A percentile compares a stretch with the other conserved stretches of the same genome.
Conservation (phyloP, 1,284 basidiomycete genomes). For the Pholiota adiposa region DNA sequence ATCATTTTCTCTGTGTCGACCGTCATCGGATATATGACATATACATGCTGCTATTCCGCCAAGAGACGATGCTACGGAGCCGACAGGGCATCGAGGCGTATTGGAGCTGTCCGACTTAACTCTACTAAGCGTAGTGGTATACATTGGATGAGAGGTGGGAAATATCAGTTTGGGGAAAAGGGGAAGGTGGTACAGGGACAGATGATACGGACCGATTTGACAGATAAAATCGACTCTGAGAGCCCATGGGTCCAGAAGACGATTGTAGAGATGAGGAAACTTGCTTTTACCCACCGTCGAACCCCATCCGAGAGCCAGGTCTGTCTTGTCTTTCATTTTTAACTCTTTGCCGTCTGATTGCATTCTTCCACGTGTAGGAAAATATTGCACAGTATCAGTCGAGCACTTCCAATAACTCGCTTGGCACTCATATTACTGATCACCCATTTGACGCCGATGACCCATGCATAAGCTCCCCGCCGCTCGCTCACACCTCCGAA, state of each 20-base stretch:
- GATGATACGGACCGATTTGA: background rate
- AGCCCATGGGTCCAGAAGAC: background rate
- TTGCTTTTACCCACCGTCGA: background rate
- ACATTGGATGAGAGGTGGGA: background rate
- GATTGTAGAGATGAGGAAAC: conserved; percentile 6
- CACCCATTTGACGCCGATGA: conserved; percentile 10
- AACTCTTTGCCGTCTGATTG: background rate
- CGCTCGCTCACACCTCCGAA: conserved; percentile 15
- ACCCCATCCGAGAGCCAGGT: conserved; percentile 14
- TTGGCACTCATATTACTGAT: conserved; percentile 7
- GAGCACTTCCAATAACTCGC: conserved; percentile 8
- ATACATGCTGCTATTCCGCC: conserved; percentile 28
- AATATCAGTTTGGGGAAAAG: background rate
- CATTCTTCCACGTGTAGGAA: background rate
- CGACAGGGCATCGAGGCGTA: background rate
- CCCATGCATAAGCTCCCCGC: conserved; percentile 13
- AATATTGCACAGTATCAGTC: conserved; percentile 6
- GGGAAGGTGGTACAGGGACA: background rate
- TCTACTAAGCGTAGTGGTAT: background rate
- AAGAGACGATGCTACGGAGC: background rate
- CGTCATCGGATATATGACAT: conserved; percentile 25
- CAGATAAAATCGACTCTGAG: background rate
- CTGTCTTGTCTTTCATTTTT: background rate
- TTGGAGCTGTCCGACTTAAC: background rate
- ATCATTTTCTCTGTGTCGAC: conserved; percentile 23